Evolutionary conservation across 2,329 filamentous ascomycete genomes (phyloP).

Genomic region (Fusarium cicatricum): DNA sequence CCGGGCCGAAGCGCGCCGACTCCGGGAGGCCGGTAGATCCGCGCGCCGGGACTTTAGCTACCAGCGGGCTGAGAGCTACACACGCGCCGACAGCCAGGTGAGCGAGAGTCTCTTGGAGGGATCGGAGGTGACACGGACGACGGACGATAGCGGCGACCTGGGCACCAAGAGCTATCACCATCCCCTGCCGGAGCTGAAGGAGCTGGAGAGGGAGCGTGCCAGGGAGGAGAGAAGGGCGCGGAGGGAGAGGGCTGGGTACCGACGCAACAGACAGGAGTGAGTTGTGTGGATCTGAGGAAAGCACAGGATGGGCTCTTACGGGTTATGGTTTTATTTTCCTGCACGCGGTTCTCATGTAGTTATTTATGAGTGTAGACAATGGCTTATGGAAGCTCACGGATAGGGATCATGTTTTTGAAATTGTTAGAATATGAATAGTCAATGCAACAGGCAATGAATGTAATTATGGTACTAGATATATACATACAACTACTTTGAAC

Average conservation of each 20-base stretch:
- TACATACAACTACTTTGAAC: too few relatives aligned
- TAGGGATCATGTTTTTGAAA: constrained; percentile 22
- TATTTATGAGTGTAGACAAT: constrained; percentile 28
- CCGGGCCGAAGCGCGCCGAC: constrained; percentile 62
- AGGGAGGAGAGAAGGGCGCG: constrained; percentile 49
- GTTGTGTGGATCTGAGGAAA: constrained; percentile 28
- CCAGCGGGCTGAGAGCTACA: constrained; percentile 49
- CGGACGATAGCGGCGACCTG: constrained; percentile 55
- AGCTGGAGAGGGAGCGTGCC: constrained; percentile 45
- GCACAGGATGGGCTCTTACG: neutral
- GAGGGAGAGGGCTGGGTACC: constrained; percentile 44
- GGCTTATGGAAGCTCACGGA: constrained; percentile 25
- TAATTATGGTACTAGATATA: too few relatives aligned
- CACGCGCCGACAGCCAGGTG: constrained; percentile 36
- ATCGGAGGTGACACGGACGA: constrained; percentile 47
- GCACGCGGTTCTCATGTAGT: constrained; percentile 3
- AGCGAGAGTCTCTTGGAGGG: constrained; percentile 47
- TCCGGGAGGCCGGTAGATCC: constrained; percentile 61
- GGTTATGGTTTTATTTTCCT: constrained; percentile 6
- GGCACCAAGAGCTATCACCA: constrained; percentile 68
- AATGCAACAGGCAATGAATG: constrained; percentile 16
- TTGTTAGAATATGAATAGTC: constrained; percentile 23
- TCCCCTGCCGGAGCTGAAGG: constrained; percentile 60
- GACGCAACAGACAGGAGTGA: constrained; percentile 47
- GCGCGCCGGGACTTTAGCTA: constrained; percentile 62